These are phyloP conservation scores for Kondoa subrosea DNA, from an alignment of 768 basidiomycete species.

Conservation along the genomic window DNA sequence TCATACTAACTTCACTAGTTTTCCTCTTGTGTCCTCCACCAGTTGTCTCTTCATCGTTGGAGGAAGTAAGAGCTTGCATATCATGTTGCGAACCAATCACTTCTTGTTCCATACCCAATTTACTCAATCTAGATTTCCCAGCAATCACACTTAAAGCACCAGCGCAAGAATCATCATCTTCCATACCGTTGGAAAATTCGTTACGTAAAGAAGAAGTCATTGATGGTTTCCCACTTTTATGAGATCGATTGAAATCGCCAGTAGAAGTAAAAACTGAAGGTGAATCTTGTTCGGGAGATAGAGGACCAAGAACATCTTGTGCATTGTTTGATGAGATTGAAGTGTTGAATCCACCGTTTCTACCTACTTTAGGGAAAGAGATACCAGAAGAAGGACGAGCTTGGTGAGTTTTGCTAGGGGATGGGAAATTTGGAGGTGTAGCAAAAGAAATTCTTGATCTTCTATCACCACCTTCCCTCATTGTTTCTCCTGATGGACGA, in stretches of 20 bases:
- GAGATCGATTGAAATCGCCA: slow-evolving; percentile 1
- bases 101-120: neutral
- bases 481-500: neutral
- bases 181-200: neutral
- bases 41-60: neutral
- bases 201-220: neutral
- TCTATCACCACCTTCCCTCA: neutral
- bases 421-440: neutral
- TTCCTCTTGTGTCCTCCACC: neutral
- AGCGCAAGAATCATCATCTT: too few species aligned
- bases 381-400: neutral
- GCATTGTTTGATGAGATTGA: too few species aligned
- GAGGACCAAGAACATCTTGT: neutral
- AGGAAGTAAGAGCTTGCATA: neutral
- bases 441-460: slow-evolving; percentile 1
- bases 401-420: neutral
- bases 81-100: neutral
- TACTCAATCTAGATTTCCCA: neutral
- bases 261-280: neutral
- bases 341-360: neutral
- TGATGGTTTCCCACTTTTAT: slow-evolving; percentile 1
- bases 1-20: neutral
- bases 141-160: neutral
- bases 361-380: slow-evolving; percentile 5
- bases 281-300: slow-evolving; percentile 6